Evolutionary conservation across 192 early-diverging fungal species (phyloP).

Genomic region (Rhizophagus clarus): DNA sequence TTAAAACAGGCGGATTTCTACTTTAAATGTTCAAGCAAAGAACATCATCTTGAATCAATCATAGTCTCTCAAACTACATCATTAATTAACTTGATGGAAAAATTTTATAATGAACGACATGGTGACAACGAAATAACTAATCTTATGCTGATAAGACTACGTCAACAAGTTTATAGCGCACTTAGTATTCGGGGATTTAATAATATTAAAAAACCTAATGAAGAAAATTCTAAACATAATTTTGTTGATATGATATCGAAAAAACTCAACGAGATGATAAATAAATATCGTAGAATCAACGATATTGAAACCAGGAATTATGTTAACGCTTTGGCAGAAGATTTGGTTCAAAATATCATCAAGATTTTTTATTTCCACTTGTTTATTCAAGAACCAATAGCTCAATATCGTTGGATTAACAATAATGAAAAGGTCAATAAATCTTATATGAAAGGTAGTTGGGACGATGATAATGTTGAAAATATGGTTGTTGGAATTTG

Average conservation of each 20-base stretch:
- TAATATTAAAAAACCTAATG: background rate
- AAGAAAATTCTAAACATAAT: background rate
- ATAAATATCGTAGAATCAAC: background rate
- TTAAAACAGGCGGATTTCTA: background rate
- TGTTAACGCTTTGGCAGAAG: background rate
- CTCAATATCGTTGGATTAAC: background rate
- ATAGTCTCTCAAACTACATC: background rate
- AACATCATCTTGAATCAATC: background rate
- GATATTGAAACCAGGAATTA: background rate
- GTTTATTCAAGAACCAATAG: background rate
- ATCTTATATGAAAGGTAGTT: background rate
- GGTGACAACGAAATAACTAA: background rate
- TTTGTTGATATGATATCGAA: background rate
- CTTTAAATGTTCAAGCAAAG: background rate
- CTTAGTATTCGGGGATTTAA: background rate
- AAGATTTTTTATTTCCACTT: background rate
- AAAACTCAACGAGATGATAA: background rate
- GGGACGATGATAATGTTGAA: background rate
- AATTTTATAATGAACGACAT: background rate
- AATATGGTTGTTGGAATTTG: background rate
- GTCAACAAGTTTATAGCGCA: background rate
- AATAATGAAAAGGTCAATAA: background rate
- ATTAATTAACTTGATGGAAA: background rate
- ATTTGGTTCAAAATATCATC: background rate
- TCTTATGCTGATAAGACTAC: background rate